These are phyloP conservation scores for Drechmeria coniospora DNA, from an alignment of 2,329 filamentous ascomycete species.

Conservation along the genomic window DNA sequence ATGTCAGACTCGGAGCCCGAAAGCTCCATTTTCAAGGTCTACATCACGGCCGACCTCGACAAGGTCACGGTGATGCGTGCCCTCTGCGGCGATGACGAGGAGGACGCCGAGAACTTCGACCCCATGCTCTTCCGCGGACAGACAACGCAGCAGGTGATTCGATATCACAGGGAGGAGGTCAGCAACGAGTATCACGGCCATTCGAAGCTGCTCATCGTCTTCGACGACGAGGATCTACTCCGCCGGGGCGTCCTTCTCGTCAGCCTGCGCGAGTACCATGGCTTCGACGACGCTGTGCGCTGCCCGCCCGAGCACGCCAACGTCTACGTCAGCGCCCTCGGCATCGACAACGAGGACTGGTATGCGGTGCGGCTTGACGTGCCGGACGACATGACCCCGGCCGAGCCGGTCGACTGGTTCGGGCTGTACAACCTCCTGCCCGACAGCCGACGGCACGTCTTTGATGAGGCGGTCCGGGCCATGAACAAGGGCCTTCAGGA, in stretches of 20 bases:
- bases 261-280: constrained; percentile 3
- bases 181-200: background rate
- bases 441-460: background rate
- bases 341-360: constrained; percentile 2
- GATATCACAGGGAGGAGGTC: background rate
- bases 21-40: background rate
- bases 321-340: constrained; percentile 1
- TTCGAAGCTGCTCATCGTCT: constrained; percentile 1
- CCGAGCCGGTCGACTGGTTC: background rate
- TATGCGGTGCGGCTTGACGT: constrained; percentile 1
- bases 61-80: background rate
- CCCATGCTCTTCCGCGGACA: background rate
- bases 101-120: background rate
- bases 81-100: background rate
- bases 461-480: background rate
- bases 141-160: background rate
- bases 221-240: constrained; percentile 1
- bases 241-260: constrained; percentile 1
- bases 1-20: background rate
- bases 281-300: constrained; percentile 3
- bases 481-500: constrained; percentile 3
- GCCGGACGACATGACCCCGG: background rate
- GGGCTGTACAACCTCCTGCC: constrained; percentile 2
- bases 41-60: background rate
- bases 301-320: background rate